Conservation (phyloP, 2,329 filamentous ascomycete genomes). For the Ophiocordyceps camponoti-saundersi region DNA sequence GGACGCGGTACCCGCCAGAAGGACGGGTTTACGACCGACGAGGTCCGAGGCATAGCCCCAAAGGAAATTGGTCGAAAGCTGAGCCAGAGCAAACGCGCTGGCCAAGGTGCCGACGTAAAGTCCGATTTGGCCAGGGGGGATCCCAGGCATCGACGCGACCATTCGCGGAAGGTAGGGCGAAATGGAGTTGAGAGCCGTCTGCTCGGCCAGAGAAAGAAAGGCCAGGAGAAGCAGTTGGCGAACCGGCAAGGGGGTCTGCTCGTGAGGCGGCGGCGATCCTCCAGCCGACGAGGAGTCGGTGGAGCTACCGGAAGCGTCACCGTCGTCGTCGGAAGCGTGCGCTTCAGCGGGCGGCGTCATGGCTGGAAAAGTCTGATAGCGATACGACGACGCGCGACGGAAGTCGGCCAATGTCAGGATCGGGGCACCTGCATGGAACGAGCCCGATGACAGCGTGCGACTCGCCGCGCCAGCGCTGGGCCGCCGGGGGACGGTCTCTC, state of each 20-base stretch:
- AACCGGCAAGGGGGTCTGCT: slow-evolving; percentile 57
- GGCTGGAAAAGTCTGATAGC: slow-evolving; percentile 72
- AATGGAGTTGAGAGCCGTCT: slow-evolving; percentile 94
- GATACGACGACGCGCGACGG: slow-evolving; percentile 28
- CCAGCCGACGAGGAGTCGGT: not conserved
- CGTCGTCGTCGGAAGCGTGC: not conserved
- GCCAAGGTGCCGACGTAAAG: slow-evolving; percentile 84
- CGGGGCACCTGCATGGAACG: slow-evolving; percentile 34
- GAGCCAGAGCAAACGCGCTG: slow-evolving; percentile 79
- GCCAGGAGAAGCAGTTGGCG: slow-evolving; percentile 74
- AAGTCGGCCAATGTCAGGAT: slow-evolving; percentile 20
- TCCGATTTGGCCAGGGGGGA: slow-evolving; percentile 54
- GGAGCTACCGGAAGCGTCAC: not conserved
- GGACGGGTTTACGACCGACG: slow-evolving; percentile 55
- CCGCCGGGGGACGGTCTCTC: not conserved
- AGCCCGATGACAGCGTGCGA: slow-evolving; percentile 21
- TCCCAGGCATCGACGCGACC: slow-evolving; percentile 70
- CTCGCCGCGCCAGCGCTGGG: slow-evolving; percentile 1
- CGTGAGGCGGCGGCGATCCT: slow-evolving; percentile 3
- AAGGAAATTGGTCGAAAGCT: slow-evolving; percentile 74
- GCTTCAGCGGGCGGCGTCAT: not conserved
- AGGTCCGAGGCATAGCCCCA: slow-evolving; percentile 43
- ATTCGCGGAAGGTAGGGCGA: slow-evolving; percentile 89
- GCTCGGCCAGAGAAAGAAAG: slow-evolving; percentile 77
- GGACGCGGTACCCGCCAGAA: slow-evolving; percentile 65